A percentile compares a stretch with the other conserved stretches of the same genome.
phyloP scores from a whole-genome alignment of 352 stramenopile species.

The Phytophthora tubulina region DNA sequence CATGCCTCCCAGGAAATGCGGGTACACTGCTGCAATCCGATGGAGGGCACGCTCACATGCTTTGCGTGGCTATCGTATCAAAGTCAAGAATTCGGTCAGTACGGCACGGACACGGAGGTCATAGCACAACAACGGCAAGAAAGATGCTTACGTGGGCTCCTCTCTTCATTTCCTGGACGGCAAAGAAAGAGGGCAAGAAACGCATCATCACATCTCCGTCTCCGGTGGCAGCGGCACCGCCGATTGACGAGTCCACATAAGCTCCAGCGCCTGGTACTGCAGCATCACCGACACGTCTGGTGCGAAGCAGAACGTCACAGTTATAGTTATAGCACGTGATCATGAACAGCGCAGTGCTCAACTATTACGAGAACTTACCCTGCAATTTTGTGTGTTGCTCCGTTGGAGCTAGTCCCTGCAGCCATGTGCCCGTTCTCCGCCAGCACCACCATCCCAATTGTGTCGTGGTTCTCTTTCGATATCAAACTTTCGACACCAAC shows the following conservation, averaged over 20 bases:
- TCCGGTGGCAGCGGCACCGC: conserved; percentile 86
- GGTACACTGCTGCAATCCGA: conserved; percentile 64
- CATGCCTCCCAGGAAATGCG: conserved; percentile 79
- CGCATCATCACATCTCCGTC: conserved; percentile 95
- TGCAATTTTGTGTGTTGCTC: conserved; percentile 90
- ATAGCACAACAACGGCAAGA: neutral
- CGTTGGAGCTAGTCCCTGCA: conserved; percentile 91
- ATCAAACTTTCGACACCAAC: conserved; percentile 43
- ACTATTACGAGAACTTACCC: conserved; percentile 47
- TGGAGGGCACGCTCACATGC: conserved; percentile 66
- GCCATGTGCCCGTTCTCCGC: conserved; percentile 72
- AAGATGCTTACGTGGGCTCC: conserved; percentile 67
- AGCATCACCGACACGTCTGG: conserved; percentile 89
- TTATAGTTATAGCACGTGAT: conserved; percentile 1
- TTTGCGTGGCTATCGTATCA: conserved; percentile 53
- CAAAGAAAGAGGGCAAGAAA: conserved; percentile 88
- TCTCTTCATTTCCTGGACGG: conserved; percentile 82
- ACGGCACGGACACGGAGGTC: neutral
- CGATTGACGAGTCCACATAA: conserved; percentile 87
- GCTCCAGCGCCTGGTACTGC: conserved; percentile 85
- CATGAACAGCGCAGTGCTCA: conserved; percentile 4
- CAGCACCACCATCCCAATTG: conserved; percentile 90
- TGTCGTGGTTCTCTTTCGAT: conserved; percentile 88
- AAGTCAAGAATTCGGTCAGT: conserved; percentile 13
- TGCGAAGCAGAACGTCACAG: conserved; percentile 1